Evolutionary conservation across 257 asterid genomes (phyloP), one percentile per base, ranked within the genome.

Genomic region (Gardenia jasminoides): DNA sequence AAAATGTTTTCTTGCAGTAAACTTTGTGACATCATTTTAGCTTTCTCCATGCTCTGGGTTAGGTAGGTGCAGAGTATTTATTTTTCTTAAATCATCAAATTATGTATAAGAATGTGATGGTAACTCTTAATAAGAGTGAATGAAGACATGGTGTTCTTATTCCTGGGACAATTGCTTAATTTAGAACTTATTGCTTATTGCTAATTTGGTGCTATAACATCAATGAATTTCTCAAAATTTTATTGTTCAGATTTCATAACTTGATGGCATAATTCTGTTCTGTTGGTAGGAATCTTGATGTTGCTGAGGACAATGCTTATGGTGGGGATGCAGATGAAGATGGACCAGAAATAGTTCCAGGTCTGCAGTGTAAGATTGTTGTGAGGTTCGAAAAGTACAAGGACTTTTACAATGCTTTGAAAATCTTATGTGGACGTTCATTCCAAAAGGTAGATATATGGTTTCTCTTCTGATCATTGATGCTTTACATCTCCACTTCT

Each of bases 351-450:
- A 83, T 93, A 81, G 88, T 92, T 83, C 83, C 98, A 26, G 97
- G 99, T 82, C 97, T 96, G 78, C 88, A 93, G 31, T 96, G 99
- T 86, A 96, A 90, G 89, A 85, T 93, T 72, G 90, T 92, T 71
- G 94, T 93, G 80, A 94, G 90, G 79, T 96, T 92, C 80, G 96
- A 93, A 82, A 83, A 86, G 73, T 86, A 96, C 90, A 76, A 67
- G 80, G 94, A 88, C 84, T 96, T 96, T 83, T 81, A 26, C 76
- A 81, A 87, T 76, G 97, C 98, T 78, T 83, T 96, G 89, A 93
- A 91, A 93, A 80, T 88, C 84, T 87, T 96, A 64, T 86, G 89
- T 70, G 96, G 99, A 48, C 96, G 91, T 78, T 93, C 99, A 72
- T 82, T 96, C 80, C 90, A 58, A 59, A 96, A 96, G 99, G 99